These are phyloP conservation scores for Yamadazyma songkhlaensis DNA, from an alignment of 1,139 yeast species.

Conservation along the genomic window DNA sequence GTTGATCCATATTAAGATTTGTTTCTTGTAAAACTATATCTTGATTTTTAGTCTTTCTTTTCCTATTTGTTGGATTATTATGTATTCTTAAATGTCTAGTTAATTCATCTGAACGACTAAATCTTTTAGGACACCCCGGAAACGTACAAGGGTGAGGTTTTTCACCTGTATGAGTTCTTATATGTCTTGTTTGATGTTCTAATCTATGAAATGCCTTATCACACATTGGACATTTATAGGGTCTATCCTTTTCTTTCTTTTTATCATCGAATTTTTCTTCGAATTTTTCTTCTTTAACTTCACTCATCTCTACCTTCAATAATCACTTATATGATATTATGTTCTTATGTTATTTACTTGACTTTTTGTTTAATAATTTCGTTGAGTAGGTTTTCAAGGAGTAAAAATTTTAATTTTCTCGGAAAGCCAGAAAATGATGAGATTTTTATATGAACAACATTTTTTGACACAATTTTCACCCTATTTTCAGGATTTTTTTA, in stretches of 20 bases:
- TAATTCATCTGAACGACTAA: slow-evolving; percentile 66
- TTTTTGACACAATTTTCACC: too few species aligned
- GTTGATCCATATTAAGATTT: slow-evolving; percentile 6
- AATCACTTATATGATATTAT: background rate
- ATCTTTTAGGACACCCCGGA: slow-evolving; percentile 65
- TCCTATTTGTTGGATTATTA: slow-evolving; percentile 49
- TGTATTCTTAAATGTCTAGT: slow-evolving; percentile 68
- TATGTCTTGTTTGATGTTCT: slow-evolving; percentile 71
- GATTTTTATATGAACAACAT: background rate
- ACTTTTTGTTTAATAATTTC: too few species aligned
- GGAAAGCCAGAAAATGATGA: slow-evolving; percentile 1
- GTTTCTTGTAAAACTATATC: slow-evolving; percentile 9
- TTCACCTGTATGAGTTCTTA: slow-evolving; percentile 69
- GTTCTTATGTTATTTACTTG: too few species aligned
- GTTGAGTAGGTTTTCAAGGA: background rate
- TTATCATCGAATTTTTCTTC: slow-evolving; percentile 1
- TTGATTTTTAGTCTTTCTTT: slow-evolving; percentile 25
- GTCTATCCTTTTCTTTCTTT: slow-evolving; percentile 28
- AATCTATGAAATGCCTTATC: slow-evolving; percentile 60
- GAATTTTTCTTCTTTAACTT: background rate
- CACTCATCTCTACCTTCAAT: background rate
- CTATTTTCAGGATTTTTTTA: too few species aligned
- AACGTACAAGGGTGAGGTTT: slow-evolving; percentile 73
- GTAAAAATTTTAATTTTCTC: slow-evolving; percentile 2
- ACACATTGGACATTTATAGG: slow-evolving; percentile 61